Evolutionary conservation across 768 basidiomycete genomes (phyloP), one percentile per base, ranked within the genome.

Genomic region (Hortiboletus campestris): DNA sequence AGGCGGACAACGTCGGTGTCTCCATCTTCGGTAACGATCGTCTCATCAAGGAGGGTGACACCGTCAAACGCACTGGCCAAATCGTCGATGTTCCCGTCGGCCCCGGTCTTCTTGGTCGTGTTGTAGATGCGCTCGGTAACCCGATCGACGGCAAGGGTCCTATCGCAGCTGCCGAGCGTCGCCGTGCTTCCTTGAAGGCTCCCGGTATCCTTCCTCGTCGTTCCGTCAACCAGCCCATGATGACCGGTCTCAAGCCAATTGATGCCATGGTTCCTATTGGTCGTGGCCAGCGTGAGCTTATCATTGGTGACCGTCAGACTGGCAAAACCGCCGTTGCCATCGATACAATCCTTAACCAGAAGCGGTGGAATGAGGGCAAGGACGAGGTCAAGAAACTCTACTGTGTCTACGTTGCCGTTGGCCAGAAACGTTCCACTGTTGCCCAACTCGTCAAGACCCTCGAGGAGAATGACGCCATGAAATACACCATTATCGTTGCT

Each of bases 201-300:
- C 97, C 97, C 64, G 97, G 97, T 83, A 98, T 98, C 73, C 82
- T 98, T 49, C 97, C 97, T 65, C 93, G 97, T 84, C 94, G 93
- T 72, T 98, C 97, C 73, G 97, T 99, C 80, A 92, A 93, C 83
- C 94, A 98, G 84, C 96, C 97, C 66, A 99, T 99, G 97, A 92
- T 97, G 90, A 99, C 97, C 64, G 97, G 97, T 81, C 88, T 99
- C 74, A 99, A 99, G 82, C 94, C 96, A 73, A 98, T 99, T 75
- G 97, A 99, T 76, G 96, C 97, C 74, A 97, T 99, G 94, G 97
- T 99, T 63, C 97, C 97, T 68, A 99, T 99, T 74, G 97, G 97
- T 73, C 97, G 97, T 88, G 97, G 97, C 60, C 97, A 99, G 81
- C 97, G 97, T 91, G 97, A 99, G 78, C 84, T 99, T 56, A 99